Evolutionary conservation across 2,329 filamentous ascomycete genomes (phyloP).

Genomic region (Colletotrichum siamense): DNA sequence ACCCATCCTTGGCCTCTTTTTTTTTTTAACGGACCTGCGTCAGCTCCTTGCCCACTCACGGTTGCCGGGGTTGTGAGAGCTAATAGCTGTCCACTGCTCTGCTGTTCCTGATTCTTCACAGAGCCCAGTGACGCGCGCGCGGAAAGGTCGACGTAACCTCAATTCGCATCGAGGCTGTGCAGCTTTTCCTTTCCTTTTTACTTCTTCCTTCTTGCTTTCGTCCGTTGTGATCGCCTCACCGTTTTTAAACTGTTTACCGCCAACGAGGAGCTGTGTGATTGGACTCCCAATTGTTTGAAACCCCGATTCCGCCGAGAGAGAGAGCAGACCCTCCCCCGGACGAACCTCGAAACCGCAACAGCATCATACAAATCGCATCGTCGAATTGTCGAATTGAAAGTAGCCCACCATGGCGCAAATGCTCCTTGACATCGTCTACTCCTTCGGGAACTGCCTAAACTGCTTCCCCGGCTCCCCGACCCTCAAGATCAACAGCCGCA

Average conservation of each 20-base stretch:
- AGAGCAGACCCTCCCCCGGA: neutral
- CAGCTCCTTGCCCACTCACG: slow-evolving; percentile 15
- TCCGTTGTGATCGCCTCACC: neutral
- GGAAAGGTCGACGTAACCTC: neutral
- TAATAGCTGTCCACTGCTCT: slow-evolving; percentile 12
- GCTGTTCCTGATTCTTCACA: slow-evolving; percentile 3
- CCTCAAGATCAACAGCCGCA: slow-evolving; percentile 92
- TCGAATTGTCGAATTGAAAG: neutral
- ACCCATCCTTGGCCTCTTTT: neutral
- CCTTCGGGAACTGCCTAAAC: slow-evolving; percentile 91
- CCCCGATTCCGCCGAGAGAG: neutral
- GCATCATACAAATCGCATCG: neutral
- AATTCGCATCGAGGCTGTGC: neutral
- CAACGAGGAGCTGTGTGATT: neutral
- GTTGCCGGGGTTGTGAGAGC: slow-evolving; percentile 13
- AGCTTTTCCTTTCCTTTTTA: neutral
- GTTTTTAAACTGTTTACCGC: neutral
- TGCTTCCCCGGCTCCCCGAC: slow-evolving; percentile 96
- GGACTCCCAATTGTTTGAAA: neutral
- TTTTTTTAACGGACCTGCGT: slow-evolving; percentile 10
- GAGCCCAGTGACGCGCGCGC: neutral
- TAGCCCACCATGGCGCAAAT: slow-evolving; percentile 73
- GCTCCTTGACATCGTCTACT: slow-evolving; percentile 87
- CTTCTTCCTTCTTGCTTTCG: neutral
- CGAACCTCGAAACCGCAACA: neutral